Evolutionary conservation across 495 filamentous ascomycete genomes (phyloP).

Genomic region (Pseudoneurospora amorphoporcata): DNA sequence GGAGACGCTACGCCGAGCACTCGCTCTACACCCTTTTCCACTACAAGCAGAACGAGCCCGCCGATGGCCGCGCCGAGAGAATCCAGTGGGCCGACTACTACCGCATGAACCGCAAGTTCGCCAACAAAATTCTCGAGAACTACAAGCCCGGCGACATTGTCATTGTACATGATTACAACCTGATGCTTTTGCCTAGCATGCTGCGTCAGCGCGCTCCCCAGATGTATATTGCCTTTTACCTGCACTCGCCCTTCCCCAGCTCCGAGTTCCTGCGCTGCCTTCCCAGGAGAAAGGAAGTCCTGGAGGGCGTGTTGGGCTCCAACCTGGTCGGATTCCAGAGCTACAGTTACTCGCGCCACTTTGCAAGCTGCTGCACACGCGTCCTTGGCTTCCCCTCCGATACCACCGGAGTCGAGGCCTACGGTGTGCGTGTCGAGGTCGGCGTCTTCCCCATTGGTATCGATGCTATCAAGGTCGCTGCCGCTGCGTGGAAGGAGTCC

Average conservation of each 20-base stretch:
- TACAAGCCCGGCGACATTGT: constrained; percentile 89
- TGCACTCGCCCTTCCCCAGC: constrained; percentile 88
- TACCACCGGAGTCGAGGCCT: constrained; percentile 73
- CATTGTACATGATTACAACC: constrained; percentile 84
- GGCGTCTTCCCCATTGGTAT: constrained; percentile 91
- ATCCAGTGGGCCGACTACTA: constrained; percentile 83
- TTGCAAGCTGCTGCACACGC: constrained; percentile 81
- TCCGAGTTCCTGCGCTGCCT: constrained; percentile 86
- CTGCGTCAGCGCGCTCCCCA: constrained; percentile 71
- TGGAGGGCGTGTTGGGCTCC: constrained; percentile 77
- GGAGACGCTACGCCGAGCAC: constrained; percentile 81
- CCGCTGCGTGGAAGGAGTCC: constrained; percentile 55
- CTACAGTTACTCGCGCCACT: constrained; percentile 84
- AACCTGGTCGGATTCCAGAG: constrained; percentile 93
- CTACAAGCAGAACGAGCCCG: constrained; percentile 84
- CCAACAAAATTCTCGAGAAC: constrained; percentile 69
- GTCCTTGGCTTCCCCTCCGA: constrained; percentile 76
- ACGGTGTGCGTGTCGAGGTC: constrained; percentile 75
- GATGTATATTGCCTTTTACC: constrained; percentile 82
- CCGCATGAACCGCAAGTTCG: constrained; percentile 77
- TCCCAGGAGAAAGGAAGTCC: constrained; percentile 72
- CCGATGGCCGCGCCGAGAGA: constrained; percentile 70
- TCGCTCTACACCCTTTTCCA: constrained; percentile 85
- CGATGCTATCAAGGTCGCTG: constrained; percentile 60
- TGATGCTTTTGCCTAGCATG: constrained; percentile 76